These are phyloP conservation scores for Solanum virginianum DNA, from an alignment of 257 asterid species.

Conservation along the genomic window DNA sequence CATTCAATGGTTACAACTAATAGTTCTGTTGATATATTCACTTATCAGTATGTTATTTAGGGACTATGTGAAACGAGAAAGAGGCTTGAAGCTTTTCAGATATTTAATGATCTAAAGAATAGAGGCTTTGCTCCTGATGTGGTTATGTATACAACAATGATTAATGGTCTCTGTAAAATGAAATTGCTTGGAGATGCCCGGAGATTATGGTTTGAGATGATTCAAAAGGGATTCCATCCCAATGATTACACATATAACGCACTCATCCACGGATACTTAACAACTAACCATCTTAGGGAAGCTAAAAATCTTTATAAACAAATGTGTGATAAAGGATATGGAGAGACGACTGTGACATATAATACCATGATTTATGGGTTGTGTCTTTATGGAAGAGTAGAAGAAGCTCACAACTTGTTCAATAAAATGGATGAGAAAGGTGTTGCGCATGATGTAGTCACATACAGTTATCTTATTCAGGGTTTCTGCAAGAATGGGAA, in stretches of 20 bases:
- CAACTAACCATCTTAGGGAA: conserved; percentile 32
- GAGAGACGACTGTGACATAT: conserved; percentile 28
- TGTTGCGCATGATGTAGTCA: conserved; percentile 23
- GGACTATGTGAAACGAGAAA: conserved; percentile 35
- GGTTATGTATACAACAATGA: conserved; percentile 61
- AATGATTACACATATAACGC: conserved; percentile 42
- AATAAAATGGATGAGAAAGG: conserved; percentile 39
- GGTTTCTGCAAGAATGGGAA: conserved; percentile 39
- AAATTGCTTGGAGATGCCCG: conserved; percentile 41
- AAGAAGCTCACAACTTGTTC: conserved; percentile 38
- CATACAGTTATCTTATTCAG: conserved; percentile 38
- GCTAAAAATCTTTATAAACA: conserved; percentile 50
- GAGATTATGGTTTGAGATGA: conserved; percentile 69
- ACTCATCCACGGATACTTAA: conserved; percentile 39
- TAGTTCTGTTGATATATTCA: conserved; percentile 35
- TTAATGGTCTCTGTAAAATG: conserved; percentile 42
- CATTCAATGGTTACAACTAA: conserved; percentile 49
- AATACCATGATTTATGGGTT: conserved; percentile 55
- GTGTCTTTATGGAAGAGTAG: conserved; percentile 35
- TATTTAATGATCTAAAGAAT: conserved; percentile 50
- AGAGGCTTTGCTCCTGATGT: conserved; percentile 64
- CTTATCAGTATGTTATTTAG: conserved; percentile 52
- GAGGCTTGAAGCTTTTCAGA: conserved; percentile 37
- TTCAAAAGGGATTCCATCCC: conserved; percentile 36
- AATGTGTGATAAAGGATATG: conserved; percentile 46